phyloP scores from a whole-genome alignment of 202 grass and related monocot species.

The Digitaria exilis region DNA sequence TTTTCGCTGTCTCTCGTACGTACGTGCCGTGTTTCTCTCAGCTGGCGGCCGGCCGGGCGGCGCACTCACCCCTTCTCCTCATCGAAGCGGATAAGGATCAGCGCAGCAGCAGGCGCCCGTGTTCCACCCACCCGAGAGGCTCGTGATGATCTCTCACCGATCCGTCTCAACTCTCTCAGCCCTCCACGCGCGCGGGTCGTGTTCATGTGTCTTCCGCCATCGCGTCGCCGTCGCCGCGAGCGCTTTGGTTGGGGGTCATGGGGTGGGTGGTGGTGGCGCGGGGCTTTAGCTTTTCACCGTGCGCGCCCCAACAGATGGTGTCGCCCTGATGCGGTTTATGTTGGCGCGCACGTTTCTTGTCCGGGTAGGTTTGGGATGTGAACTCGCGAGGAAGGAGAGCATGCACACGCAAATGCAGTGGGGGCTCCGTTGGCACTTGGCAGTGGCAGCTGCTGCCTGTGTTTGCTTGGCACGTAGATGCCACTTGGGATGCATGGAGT shows the following conservation, averaged over 20 bases:
- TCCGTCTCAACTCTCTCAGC: accelerated
- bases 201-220: background rate
- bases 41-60: background rate
- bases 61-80: background rate
- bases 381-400: background rate
- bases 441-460: background rate
- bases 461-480: background rate
- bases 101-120: too few species aligned
- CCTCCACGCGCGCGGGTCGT: background rate
- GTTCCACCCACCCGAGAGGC: background rate
- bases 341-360: background rate
- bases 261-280: background rate
- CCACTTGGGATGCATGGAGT: background rate
- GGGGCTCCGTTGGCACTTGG: background rate
- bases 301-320: slow-evolving; percentile 18
- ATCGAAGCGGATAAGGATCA: background rate
- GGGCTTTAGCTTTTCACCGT: slow-evolving; percentile 33
- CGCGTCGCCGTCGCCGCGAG: slow-evolving; percentile 3
- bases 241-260: background rate
- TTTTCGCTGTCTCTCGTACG: too few species aligned
- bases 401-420: background rate
- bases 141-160: background rate
- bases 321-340: slow-evolving; percentile 26
- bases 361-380: slow-evolving; percentile 10
- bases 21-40: background rate